phyloP scores from a whole-genome alignment of 2,329 filamentous ascomycete species.

The Ophiostoma triangulosporum region DNA sequence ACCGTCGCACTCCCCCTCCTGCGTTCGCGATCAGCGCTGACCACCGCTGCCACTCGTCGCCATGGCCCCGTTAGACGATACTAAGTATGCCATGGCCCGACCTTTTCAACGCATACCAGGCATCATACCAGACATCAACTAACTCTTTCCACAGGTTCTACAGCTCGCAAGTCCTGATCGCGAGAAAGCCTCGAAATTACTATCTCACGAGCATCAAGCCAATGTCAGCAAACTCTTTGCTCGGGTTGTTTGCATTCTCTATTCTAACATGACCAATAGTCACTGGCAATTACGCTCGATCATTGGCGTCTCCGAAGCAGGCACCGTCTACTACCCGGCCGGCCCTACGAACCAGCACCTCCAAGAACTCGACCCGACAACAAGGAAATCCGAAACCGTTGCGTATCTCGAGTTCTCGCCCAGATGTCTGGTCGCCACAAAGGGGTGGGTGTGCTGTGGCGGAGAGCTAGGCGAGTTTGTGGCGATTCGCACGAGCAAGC shows the following conservation, averaged over 20 bases:
- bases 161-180: slow-evolving; percentile 44
- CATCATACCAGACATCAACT: no score
- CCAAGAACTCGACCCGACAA: slow-evolving; percentile 54
- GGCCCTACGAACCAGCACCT: slow-evolving; percentile 52
- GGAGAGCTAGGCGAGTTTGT: slow-evolving; percentile 81
- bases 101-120: not conserved
- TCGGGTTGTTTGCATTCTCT: not conserved
- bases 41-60: not conserved
- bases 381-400: slow-evolving; percentile 58
- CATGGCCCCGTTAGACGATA: not conserved
- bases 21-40: not conserved
- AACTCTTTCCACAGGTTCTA: not conserved
- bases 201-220: slow-evolving; percentile 54
- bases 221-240: slow-evolving; percentile 33
- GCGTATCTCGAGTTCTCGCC: slow-evolving; percentile 59
- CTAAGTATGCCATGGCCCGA: not conserved
- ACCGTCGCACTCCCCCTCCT: not conserved
- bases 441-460: slow-evolving; percentile 83
- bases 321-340: slow-evolving; percentile 75
- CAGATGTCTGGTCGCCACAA: slow-evolving; percentile 74
- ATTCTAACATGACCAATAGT: slow-evolving; percentile 26
- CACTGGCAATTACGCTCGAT: slow-evolving; percentile 86
- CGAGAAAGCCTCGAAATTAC: slow-evolving; percentile 47
- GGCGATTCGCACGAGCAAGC: slow-evolving; percentile 47
- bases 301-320: slow-evolving; percentile 64